These are phyloP conservation scores for Pelomyxa schiedti DNA, from an alignment of 78 protist genomes.

Conservation along the genomic window DNA sequence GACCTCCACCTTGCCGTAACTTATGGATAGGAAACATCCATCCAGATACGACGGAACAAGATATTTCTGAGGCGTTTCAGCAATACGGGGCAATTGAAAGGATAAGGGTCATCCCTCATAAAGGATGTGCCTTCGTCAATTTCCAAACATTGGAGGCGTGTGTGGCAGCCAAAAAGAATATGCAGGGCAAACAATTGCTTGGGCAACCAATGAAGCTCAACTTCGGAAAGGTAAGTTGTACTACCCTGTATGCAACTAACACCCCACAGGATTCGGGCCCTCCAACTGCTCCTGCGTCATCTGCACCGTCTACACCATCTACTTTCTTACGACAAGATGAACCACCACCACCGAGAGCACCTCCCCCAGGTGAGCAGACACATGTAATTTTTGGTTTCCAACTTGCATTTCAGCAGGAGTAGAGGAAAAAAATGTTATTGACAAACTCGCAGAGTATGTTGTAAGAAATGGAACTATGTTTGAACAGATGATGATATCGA, in stretches of 20 bases:
- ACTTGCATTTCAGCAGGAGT: too few relatives aligned
- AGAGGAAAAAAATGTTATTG: neutral
- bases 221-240: too few relatives aligned
- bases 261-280: too few relatives aligned
- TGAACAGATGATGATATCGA: neutral
- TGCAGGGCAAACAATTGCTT: neutral
- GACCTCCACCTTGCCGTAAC: neutral
- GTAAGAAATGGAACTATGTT: neutral
- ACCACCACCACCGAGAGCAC: neutral
- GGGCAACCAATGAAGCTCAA: neutral
- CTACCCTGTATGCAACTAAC: too few relatives aligned
- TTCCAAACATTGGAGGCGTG: neutral
- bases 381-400: too few relatives aligned
- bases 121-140: neutral
- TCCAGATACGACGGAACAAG: neutral
- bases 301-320: too few relatives aligned
- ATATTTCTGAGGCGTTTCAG: neutral
- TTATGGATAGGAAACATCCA: neutral
- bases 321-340: neutral
- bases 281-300: too few relatives aligned
- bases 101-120: neutral
- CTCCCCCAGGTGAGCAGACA: neutral
- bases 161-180: neutral
- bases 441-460: neutral
- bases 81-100: neutral